Evolutionary conservation across 306 rosid species (phyloP).

Genomic region (Hippophae gyantsensis): DNA sequence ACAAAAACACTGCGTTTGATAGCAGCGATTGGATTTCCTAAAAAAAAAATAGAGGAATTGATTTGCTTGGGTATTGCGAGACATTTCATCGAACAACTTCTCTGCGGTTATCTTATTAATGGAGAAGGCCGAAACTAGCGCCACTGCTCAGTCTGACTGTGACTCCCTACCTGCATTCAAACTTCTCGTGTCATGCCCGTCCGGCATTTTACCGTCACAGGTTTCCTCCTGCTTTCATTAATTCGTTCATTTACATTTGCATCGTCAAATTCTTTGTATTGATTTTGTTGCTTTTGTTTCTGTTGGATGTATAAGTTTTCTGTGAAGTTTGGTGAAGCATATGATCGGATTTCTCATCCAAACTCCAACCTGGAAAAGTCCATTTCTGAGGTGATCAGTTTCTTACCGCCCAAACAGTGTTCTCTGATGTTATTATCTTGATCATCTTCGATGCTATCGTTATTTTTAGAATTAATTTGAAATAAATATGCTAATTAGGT

Average conservation of each 20-base stretch:
- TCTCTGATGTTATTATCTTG: neutral
- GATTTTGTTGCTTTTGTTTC: neutral
- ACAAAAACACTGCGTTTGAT: too few species aligned
- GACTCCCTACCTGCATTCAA: constrained; percentile 37
- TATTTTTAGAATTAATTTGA: neutral
- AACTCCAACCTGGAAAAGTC: constrained; percentile 51
- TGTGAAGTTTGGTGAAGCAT: constrained; percentile 36
- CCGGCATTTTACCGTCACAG: constrained; percentile 67
- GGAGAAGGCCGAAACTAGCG: constrained; percentile 28
- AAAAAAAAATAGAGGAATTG: too few species aligned
- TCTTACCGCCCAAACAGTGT: neutral
- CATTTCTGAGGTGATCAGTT: constrained; percentile 42
- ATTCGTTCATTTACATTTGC: neutral
- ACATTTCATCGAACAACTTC: constrained; percentile 8
- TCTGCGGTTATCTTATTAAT: constrained; percentile 19
- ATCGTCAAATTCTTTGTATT: neutral
- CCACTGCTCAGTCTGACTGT: neutral
- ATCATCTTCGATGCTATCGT: neutral
- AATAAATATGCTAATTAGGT: too few species aligned
- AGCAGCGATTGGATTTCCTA: too few species aligned
- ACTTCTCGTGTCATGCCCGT: constrained; percentile 61
- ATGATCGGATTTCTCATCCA: constrained; percentile 60
- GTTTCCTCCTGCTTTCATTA: constrained; percentile 23
- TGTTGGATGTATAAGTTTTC: constrained; percentile 36
- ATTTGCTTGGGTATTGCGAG: too few species aligned